Conservation (phyloP, 331 rosid genomes). For the Acacia pycnantha region DNA sequence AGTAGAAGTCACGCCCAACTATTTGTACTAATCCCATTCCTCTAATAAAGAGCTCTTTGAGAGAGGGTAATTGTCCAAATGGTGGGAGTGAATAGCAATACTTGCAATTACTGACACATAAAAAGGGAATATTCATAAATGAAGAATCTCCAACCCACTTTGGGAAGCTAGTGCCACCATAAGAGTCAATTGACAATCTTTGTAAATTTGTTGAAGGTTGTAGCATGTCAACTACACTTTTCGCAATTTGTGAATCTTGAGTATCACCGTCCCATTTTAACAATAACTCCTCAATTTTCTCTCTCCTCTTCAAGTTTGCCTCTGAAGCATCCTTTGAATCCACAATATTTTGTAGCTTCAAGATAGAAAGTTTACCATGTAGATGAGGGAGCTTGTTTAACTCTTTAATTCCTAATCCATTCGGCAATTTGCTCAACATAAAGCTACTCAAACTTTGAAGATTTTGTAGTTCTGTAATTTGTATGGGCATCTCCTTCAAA, state of each 20-base stretch:
- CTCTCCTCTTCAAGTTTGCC: constrained; percentile 25
- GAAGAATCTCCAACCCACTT: constrained; percentile 23
- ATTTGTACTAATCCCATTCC: constrained; percentile 3
- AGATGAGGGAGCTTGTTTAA: background rate
- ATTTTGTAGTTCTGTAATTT: background rate
- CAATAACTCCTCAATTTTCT: constrained; percentile 21
- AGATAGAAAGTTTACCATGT: constrained; percentile 15
- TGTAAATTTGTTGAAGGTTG: constrained; percentile 8
- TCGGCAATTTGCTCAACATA: background rate
- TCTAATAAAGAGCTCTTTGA: constrained; percentile 24
- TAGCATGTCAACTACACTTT: constrained; percentile 24
- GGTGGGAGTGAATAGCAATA: constrained; percentile 34
- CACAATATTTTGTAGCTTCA: constrained; percentile 1
- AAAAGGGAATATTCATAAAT: background rate
- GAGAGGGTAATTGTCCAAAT: constrained; percentile 37
- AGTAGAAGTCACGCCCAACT: constrained; percentile 31
- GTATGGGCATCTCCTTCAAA: background rate
- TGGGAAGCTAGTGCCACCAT: constrained; percentile 21
- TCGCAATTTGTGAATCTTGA: background rate
- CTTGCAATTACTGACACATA: constrained; percentile 17
- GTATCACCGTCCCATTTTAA: constrained; percentile 20
- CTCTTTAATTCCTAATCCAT: constrained; percentile 10
- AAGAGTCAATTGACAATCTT: background rate
- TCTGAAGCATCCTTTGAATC: constrained; percentile 14
- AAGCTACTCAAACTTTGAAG: constrained; percentile 4